Evolutionary conservation across 805 yeast genomes (phyloP).

Genomic region (Saccharomycopsis synnaedendra): DNA sequence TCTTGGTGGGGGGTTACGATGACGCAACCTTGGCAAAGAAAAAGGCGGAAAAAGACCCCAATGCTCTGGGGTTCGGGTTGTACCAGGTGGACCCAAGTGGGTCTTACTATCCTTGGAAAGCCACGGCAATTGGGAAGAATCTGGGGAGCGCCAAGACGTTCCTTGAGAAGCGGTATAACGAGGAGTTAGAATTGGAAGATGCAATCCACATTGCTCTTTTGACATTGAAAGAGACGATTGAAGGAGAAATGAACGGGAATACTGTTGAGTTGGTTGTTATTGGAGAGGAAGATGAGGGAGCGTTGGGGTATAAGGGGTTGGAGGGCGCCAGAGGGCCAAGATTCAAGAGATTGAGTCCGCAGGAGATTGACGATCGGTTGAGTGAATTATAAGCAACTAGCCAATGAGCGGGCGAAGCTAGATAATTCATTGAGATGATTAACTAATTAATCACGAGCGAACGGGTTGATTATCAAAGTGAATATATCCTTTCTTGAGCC

Average conservation of each 20-base stretch:
- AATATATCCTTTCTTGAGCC: too few relatives aligned
- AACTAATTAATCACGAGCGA: too few relatives aligned
- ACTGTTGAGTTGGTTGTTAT: conserved; percentile 87
- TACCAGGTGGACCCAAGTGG: conserved; percentile 99
- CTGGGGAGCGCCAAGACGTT: conserved; percentile 95
- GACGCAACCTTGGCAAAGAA: conserved; percentile 26
- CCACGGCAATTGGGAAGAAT: conserved; percentile 97
- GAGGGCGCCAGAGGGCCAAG: conserved; percentile 75
- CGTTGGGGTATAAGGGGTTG: conserved; percentile 82
- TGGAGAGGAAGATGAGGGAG: conserved; percentile 69
- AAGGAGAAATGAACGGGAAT: conserved; percentile 95
- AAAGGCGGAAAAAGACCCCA: conserved; percentile 28
- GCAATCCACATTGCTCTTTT: conserved; percentile 93
- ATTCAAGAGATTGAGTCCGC: conserved; percentile 70
- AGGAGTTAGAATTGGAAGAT: conserved; percentile 92
- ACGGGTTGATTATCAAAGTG: too few relatives aligned
- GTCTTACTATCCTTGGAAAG: conserved; percentile 97
- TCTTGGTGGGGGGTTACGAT: conserved; percentile 90
- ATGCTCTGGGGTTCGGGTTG: conserved; percentile 45
- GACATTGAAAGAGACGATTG: conserved; percentile 92
- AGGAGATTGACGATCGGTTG: conserved; percentile 92
- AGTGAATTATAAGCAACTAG: conserved; percentile 55
- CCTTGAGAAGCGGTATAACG: conserved; percentile 96
- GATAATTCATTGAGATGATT: too few relatives aligned
- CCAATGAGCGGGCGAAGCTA: too few relatives aligned